These are phyloP conservation scores for Pythium brachiatum DNA, from an alignment of 352 stramenopile species.

Conservation along the genomic window DNA sequence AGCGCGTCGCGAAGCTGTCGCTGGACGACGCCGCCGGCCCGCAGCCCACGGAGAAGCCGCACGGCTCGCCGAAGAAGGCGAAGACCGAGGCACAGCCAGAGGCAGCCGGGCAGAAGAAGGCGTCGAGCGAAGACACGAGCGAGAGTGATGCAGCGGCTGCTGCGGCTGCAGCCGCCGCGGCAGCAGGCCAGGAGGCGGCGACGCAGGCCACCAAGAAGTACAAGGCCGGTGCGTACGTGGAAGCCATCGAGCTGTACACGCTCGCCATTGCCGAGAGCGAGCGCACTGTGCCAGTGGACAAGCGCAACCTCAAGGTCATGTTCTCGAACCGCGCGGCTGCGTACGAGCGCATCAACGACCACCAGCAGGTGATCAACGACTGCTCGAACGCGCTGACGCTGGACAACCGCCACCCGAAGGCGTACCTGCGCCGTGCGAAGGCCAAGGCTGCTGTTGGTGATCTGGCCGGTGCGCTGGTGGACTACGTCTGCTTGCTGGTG, in stretches of 20 bases:
- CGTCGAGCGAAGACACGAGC: conserved; percentile 1
- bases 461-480: conserved; percentile 60
- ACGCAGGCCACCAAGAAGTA: conserved; percentile 76
- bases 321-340: conserved; percentile 79
- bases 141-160: conserved; percentile 3
- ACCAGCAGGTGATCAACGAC: conserved; percentile 57
- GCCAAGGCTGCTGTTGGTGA: conserved; percentile 47
- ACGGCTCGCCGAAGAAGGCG: conserved; percentile 30
- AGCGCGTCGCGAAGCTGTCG: conserved; percentile 24
- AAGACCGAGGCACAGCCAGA: conserved; percentile 27
- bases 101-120: conserved; percentile 31
- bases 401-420: conserved; percentile 76
- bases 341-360: conserved; percentile 68
- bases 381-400: conserved; percentile 55
- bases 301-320: conserved; percentile 83
- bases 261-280: conserved; percentile 62
- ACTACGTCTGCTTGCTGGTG: conserved; percentile 78
- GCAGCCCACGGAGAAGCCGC: conserved; percentile 19
- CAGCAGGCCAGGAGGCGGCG: conserved; percentile 63
- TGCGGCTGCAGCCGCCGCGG: conserved; percentile 8
- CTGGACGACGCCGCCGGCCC: conserved; percentile 20
- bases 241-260: conserved; percentile 71
- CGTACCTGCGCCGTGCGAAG: conserved; percentile 75
- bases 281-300: conserved; percentile 49
- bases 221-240: conserved; percentile 65